These are phyloP conservation scores for Ogataea corticis DNA, from an alignment of 805 yeast genomes.

Conservation along the genomic window DNA sequence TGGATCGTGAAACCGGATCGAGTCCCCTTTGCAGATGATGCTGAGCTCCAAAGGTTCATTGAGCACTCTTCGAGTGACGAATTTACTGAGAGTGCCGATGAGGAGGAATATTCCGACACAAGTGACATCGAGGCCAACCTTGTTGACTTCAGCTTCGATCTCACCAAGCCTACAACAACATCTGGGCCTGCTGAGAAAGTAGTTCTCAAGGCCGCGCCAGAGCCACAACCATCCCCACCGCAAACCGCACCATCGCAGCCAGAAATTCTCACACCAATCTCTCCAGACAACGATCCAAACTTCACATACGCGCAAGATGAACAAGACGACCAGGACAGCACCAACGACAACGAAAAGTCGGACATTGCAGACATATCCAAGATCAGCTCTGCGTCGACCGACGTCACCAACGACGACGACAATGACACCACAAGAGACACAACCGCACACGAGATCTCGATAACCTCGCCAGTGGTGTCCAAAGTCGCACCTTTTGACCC, in stretches of 20 bases:
- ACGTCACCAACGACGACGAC: constrained; percentile 7
- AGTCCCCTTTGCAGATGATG: constrained; percentile 27
- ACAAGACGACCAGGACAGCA: too few relatives aligned
- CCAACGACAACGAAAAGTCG: not conserved
- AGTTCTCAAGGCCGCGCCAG: too few relatives aligned
- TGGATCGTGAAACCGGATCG: constrained; percentile 10
- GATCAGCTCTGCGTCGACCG: constrained; percentile 1
- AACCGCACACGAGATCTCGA: constrained; percentile 8
- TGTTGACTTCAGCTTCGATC: constrained; percentile 11
- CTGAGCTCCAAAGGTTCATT: constrained; percentile 25
- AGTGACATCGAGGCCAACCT: constrained; percentile 11
- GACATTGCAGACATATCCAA: not conserved
- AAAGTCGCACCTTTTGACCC: not conserved
- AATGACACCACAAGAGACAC: constrained; percentile 13
- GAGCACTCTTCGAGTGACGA: constrained; percentile 14
- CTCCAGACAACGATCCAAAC: not conserved
- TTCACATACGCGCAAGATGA: not conserved
- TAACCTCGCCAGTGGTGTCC: not conserved
- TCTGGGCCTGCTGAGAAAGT: too few relatives aligned
- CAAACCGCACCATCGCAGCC: too few relatives aligned
- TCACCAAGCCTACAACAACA: not conserved
- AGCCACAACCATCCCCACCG: too few relatives aligned
- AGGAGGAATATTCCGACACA: constrained; percentile 4
- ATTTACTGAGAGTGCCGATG: not conserved
- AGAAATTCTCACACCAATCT: too few relatives aligned